These are phyloP conservation scores for Didymella glomerata DNA, from an alignment of 2,329 filamentous ascomycete species.

Conservation along the genomic window DNA sequence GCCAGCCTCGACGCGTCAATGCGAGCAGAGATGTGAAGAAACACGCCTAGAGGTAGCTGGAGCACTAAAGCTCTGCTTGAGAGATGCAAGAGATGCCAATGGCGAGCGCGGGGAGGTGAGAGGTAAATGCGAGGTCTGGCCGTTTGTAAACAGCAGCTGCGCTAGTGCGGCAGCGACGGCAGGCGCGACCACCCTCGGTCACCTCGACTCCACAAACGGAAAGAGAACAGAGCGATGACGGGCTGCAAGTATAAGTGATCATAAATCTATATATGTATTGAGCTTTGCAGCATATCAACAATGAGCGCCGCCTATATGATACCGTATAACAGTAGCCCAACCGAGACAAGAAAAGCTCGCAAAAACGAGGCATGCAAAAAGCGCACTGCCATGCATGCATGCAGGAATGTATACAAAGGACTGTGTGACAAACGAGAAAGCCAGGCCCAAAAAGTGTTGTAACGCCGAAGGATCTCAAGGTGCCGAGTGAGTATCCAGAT, in stretches of 20 bases:
- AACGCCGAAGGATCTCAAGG: slow-evolving; percentile 16
- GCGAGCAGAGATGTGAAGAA: neutral
- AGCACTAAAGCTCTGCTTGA: neutral
- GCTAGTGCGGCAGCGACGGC: slow-evolving; percentile 1
- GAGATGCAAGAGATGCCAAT: neutral
- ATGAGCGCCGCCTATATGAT: slow-evolving; percentile 16
- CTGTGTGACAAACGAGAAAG: slow-evolving; percentile 14
- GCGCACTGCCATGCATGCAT: slow-evolving; percentile 40
- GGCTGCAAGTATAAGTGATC: slow-evolving; percentile 6
- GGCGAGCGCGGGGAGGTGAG: neutral
- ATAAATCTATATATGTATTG: slow-evolving; percentile 22
- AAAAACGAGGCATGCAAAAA: slow-evolving; percentile 32
- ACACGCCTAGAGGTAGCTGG: neutral
- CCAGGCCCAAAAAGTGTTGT: slow-evolving; percentile 6
- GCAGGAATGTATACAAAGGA: slow-evolving; percentile 24
- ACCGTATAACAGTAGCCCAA: slow-evolving; percentile 9
- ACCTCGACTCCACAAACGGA: neutral
- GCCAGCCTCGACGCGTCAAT: neutral
- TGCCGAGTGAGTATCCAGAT: slow-evolving; percentile 20
- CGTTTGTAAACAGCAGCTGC: neutral
- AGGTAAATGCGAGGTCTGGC: neutral
- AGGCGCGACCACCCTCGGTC: neutral
- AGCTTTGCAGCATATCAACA: slow-evolving; percentile 20
- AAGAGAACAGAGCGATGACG: neutral
- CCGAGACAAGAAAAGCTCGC: slow-evolving; percentile 1